Percentiles rank a stretch among this genome's conserved stretches.
phyloP scores from a whole-genome alignment of 208 protist genomes.

The Acanthamoeba triangularis region DNA sequence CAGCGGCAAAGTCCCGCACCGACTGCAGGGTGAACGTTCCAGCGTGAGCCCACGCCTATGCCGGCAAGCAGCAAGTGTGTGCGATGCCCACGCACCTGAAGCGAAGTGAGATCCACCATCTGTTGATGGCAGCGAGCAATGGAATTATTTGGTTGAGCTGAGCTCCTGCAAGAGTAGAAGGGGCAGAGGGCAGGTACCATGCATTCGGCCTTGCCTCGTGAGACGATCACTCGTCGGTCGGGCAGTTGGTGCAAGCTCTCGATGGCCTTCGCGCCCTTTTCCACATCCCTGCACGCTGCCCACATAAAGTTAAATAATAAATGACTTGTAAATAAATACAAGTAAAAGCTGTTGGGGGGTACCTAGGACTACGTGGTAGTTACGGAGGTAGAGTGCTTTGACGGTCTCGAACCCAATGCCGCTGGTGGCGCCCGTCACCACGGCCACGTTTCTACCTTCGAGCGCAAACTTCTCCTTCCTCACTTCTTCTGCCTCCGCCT shows the following conservation, averaged over 20 bases:
- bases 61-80: too few species aligned
- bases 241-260: too few species aligned
- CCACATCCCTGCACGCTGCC: background rate
- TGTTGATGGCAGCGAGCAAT: too few species aligned
- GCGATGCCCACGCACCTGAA: background rate
- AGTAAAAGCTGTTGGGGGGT: background rate
- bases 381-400: background rate
- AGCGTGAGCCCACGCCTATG: too few species aligned
- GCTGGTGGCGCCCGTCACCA: slow-evolving; percentile 30
- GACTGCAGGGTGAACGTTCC: too few species aligned
- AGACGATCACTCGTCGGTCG: too few species aligned
- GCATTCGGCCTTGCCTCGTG: too few species aligned
- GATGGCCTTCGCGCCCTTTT: too few species aligned
- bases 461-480: background rate
- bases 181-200: too few species aligned
- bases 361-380: slow-evolving; percentile 32
- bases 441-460: background rate
- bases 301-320: background rate
- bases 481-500: background rate
- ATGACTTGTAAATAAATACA: background rate
- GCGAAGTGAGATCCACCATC: slow-evolving; percentile 28
- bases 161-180: too few species aligned
- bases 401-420: slow-evolving; percentile 61
- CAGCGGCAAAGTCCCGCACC: background rate
- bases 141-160: too few species aligned